Percentiles rank a stretch among this genome's conserved stretches.
phyloP scores from a whole-genome alignment of 805 yeast species.

The Kodamaea neixiangensis region DNA sequence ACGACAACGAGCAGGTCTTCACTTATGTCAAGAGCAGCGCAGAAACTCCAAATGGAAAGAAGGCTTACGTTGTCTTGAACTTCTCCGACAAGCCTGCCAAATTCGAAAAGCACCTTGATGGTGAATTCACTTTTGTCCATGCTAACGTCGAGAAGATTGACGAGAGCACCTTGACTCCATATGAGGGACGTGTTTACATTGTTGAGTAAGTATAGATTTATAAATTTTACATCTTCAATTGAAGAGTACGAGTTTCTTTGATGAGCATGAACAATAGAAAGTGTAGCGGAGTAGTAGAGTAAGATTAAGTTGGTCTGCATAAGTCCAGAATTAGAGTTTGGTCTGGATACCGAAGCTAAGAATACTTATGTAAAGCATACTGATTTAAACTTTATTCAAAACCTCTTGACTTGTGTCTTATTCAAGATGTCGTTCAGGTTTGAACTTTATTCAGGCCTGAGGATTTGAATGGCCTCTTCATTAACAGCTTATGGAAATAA shows the following conservation, averaged over 20 bases:
- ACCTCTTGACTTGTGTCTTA: too few relatives aligned
- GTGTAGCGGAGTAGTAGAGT: background rate
- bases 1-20: slow-evolving; percentile 43
- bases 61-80: slow-evolving; percentile 44
- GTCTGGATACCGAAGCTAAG: too few relatives aligned
- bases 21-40: slow-evolving; percentile 41
- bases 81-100: slow-evolving; percentile 35
- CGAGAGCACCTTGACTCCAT: slow-evolving; percentile 36
- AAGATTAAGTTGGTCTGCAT: too few relatives aligned
- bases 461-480: too few relatives aligned
- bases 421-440: too few relatives aligned
- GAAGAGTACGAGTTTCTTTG: background rate
- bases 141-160: slow-evolving; percentile 30
- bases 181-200: slow-evolving; percentile 47
- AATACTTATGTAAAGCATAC: too few relatives aligned
- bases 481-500: too few relatives aligned
- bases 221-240: background rate
- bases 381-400: too few relatives aligned
- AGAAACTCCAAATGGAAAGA: slow-evolving; percentile 14
- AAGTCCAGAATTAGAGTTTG: too few relatives aligned
- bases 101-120: slow-evolving; percentile 31
- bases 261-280: background rate
- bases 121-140: slow-evolving; percentile 30
- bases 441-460: too few relatives aligned
- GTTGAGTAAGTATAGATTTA: slow-evolving; percentile 13